Conservation (phyloP, 108 stramenopile species). For the Fragilaria radians region DNA sequence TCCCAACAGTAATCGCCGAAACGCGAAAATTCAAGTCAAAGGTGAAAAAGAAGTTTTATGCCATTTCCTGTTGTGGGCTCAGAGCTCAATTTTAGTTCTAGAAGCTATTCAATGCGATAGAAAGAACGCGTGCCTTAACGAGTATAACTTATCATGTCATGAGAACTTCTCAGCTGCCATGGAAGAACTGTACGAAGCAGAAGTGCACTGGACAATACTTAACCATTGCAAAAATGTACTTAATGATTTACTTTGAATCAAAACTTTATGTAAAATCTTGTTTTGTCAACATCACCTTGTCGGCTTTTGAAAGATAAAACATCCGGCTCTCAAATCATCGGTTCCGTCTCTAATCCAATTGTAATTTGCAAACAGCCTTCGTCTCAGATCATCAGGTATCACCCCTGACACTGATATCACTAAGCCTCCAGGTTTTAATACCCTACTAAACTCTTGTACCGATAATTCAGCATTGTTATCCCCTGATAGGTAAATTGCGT, state of each 20-base stretch:
- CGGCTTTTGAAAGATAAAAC: constrained; percentile 44
- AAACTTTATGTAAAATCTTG: too few species aligned
- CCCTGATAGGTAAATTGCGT: constrained; percentile 76
- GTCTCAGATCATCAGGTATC: constrained; percentile 50
- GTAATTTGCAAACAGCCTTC: constrained; percentile 44
- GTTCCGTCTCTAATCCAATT: constrained; percentile 69
- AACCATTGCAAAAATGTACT: not conserved
- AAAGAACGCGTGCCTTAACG: not conserved
- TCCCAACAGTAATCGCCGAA: not conserved
- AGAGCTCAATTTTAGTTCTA: not conserved
- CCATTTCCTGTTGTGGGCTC: not conserved
- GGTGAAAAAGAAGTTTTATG: not conserved
- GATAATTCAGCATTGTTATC: constrained; percentile 57
- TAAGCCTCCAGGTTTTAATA: constrained; percentile 42
- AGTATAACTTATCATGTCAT: not conserved
- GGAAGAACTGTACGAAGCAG: not conserved
- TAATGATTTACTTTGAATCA: too few species aligned
- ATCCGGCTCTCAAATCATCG: constrained; percentile 68
- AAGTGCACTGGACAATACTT: not conserved
- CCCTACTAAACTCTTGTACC: constrained; percentile 44
- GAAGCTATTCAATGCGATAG: not conserved
- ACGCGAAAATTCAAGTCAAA: not conserved
- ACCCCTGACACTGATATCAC: constrained; percentile 64
- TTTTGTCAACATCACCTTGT: too few species aligned
- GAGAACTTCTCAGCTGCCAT: not conserved